A percentile compares a stretch with the other conserved stretches of the same genome.
Conservation (phyloP, 202 grass and related monocot genomes). For the Panicum hallii region DNA sequence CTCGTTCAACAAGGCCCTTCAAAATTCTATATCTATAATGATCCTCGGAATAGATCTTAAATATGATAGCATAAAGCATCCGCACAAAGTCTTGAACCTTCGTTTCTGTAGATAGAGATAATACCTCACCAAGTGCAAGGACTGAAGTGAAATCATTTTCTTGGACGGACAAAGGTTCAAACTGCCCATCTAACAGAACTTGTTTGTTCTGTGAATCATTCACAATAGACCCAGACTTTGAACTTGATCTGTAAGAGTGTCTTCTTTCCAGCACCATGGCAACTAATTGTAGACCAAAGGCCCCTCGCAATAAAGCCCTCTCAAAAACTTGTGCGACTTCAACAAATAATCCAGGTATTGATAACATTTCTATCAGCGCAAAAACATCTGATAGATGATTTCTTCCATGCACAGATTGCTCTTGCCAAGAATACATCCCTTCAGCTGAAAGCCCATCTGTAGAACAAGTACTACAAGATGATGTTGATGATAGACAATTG, state of each 20-base stretch:
- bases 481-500: conserved; percentile 44
- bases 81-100: conserved; percentile 81
- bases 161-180: conserved; percentile 58
- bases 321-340: conserved; percentile 79
- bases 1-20: conserved; percentile 86
- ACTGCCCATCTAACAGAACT: conserved; percentile 67
- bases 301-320: conserved; percentile 67
- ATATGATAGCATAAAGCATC: conserved; percentile 91
- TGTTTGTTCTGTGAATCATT: conserved; percentile 70
- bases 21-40: conserved; percentile 90
- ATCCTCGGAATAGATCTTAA: conserved; percentile 81
- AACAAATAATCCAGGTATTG: conserved; percentile 75
- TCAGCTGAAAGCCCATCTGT: conserved; percentile 65
- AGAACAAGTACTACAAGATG: conserved; percentile 51
- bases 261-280: conserved; percentile 89
- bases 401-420: conserved; percentile 64
- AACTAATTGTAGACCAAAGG: conserved; percentile 75
- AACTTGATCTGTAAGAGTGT: conserved; percentile 63
- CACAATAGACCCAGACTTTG: conserved; percentile 58
- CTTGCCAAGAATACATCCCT: conserved; percentile 72
- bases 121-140: conserved; percentile 86
- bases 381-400: conserved; percentile 83
- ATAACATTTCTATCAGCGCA: conserved; percentile 86
- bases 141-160: conserved; percentile 92
- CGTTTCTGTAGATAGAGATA: conserved; percentile 72